These are phyloP conservation scores for Phtheirospermum japonicum DNA, from an alignment of 257 asterid genomes.

Conservation along the genomic window DNA sequence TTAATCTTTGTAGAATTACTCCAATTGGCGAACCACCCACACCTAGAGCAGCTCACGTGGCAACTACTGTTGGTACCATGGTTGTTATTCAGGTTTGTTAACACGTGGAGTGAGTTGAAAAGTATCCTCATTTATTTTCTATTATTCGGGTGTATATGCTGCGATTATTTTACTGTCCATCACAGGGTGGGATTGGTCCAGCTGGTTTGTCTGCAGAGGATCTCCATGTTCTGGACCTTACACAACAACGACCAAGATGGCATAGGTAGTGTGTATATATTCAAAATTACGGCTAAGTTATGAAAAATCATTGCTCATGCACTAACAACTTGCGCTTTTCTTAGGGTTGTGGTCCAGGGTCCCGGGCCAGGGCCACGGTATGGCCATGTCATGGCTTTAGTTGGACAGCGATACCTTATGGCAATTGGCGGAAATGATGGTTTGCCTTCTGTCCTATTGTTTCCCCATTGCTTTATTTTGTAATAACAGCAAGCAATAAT, in stretches of 20 bases:
- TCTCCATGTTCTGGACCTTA: slow-evolving; percentile 96
- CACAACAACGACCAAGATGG: slow-evolving; percentile 96
- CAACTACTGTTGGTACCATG: slow-evolving; percentile 99
- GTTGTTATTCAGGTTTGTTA: slow-evolving; percentile 93
- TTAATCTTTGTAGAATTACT: slow-evolving; percentile 53
- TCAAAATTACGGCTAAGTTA: neutral
- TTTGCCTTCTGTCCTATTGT: slow-evolving; percentile 33
- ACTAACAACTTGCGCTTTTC: slow-evolving; percentile 22
- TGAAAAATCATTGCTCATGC: slow-evolving; percentile 19
- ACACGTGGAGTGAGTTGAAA: slow-evolving; percentile 15
- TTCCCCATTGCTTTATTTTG: slow-evolving; percentile 17
- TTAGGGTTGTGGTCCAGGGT: slow-evolving; percentile 97
- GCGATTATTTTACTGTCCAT: slow-evolving; percentile 27
- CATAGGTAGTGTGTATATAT: slow-evolving; percentile 59
- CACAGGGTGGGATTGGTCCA: slow-evolving; percentile 99
- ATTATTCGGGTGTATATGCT: slow-evolving; percentile 14
- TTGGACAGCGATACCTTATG: slow-evolving; percentile 98
- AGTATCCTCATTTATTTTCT: slow-evolving; percentile 15
- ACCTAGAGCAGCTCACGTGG: slow-evolving; percentile 99
- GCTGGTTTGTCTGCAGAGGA: slow-evolving; percentile 99
- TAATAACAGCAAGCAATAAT: slow-evolving; percentile 18
- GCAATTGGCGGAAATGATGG: slow-evolving; percentile 99
- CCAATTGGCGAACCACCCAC: slow-evolving; percentile 99
- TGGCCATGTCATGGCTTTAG: slow-evolving; percentile 99
- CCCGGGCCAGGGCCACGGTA: slow-evolving; percentile 99